Base-by-base conservation (phyloP, 768 basidiomycete genomes). In the Mycena vulgaris region DNA sequence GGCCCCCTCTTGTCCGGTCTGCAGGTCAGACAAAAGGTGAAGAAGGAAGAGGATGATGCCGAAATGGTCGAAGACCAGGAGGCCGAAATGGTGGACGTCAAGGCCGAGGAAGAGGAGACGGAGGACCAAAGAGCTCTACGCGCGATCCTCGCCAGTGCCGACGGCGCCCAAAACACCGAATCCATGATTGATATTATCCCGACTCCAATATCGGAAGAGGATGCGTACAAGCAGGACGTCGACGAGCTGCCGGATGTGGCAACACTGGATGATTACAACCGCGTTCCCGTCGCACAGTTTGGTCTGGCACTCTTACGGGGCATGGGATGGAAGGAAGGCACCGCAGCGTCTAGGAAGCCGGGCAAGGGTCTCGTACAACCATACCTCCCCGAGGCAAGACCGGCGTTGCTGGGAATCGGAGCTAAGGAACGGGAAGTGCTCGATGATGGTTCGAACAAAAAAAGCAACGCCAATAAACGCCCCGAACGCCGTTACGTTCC, bases 281-380 rank as follows among this genome's bases (percentile, higher is more conserved):
- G 95, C 23, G 90, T 98, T 0, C 98, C 98, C 0, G 92, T 99
- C 19, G 92, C 93, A 7, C 93, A 95, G 64, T 99, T 99, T 73
- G 97, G 98, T 8, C 91, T 93, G 6, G 98, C 98, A 9, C 88
- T 99, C 74, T 85, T 98, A 5, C 89, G 96, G 51, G 97, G 97
- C 0, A 99, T 99, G 98, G 97, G 97, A 3, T 98, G 96, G 96
- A 94, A 94, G 69, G 91, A 93, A 39, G 93, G 94, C 0, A 88
- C 88, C 5, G 90, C 92, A 5, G 94, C 94, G 3, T 86, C 90
- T 27, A 85, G 88, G 49, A 90, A 88, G 40, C 84, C 88, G 11
- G 86, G 89, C 19, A 86, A 89, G 68, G 93, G 90, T 2, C 78
- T 90, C 19, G 85, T 89, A 2, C 90, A 95, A 74, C 92, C 96